These are phyloP conservation scores for Talaromyces sp. DNA, from an alignment of 2,329 filamentous ascomycete genomes.

Conservation along the genomic window DNA sequence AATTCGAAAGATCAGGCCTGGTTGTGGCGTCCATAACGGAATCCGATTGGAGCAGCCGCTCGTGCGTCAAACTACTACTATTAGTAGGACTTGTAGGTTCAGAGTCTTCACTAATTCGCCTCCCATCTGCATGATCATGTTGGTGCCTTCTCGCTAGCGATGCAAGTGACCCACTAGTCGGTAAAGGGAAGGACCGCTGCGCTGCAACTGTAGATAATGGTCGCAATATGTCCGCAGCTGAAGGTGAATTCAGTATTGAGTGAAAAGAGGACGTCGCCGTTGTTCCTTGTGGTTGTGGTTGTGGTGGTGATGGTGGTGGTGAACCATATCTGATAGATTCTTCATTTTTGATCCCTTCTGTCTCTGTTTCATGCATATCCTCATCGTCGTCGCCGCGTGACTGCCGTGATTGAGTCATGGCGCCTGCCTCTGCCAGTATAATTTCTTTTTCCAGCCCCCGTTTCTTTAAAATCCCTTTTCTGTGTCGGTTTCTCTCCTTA, in stretches of 20 bases:
- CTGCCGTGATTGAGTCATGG: neutral
- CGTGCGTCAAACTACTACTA: slow-evolving; percentile 1
- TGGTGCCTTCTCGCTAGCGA: slow-evolving; percentile 11
- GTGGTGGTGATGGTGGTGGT: neutral
- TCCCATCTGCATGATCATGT: slow-evolving; percentile 6
- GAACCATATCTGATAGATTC: neutral
- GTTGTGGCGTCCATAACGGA: slow-evolving; percentile 7
- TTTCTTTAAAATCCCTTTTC: too few relatives aligned
- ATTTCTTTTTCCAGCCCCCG: neutral
- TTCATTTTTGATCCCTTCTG: neutral
- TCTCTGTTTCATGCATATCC: neutral
- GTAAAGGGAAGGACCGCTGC: slow-evolving; percentile 8
- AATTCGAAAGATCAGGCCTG: neutral
- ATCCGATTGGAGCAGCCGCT: slow-evolving; percentile 14
- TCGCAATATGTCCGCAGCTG: slow-evolving; percentile 12
- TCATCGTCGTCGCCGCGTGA: neutral
- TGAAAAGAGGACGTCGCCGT: neutral
- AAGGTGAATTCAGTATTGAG: neutral
- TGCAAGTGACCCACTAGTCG: slow-evolving; percentile 16
- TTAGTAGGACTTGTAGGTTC: neutral
- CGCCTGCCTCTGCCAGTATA: neutral
- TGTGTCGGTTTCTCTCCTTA: neutral
- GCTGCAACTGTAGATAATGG: slow-evolving; percentile 13
- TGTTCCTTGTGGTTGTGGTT: neutral
- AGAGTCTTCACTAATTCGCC: neutral